These are phyloP conservation scores for Zasmidium citrigriseum DNA, from an alignment of 2,329 filamentous ascomycete genomes.

Conservation along the genomic window DNA sequence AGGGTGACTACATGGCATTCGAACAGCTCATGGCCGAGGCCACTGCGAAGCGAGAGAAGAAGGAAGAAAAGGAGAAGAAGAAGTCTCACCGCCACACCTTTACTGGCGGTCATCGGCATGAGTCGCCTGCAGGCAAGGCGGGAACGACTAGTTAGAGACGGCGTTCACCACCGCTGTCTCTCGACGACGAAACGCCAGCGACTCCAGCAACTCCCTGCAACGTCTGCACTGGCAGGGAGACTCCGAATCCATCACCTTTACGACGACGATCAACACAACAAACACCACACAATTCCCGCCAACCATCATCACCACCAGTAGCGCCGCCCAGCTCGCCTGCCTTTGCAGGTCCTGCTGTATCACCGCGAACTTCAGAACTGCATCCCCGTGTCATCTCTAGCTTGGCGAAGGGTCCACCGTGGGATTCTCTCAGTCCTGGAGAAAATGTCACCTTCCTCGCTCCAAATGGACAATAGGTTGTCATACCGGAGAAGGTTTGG, in stretches of 20 bases:
- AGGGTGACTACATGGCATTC: conserved; percentile 98
- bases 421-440: not conserved
- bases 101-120: conserved; percentile 14
- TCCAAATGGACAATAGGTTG: not conserved
- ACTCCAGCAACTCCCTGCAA: not conserved
- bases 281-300: no score
- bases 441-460: not conserved
- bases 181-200: not conserved
- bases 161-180: not conserved
- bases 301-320: not conserved
- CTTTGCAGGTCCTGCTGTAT: not conserved
- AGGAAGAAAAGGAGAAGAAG: conserved; percentile 72
- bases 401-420: not conserved
- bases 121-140: conserved; percentile 1
- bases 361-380: not conserved
- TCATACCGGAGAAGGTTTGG: no score
- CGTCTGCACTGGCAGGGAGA: no score
- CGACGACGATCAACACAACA: no score
- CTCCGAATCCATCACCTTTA: no score
- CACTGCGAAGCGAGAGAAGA: conserved; percentile 86
- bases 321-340: not conserved
- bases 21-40: conserved; percentile 97
- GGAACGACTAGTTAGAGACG: not conserved
- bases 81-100: conserved; percentile 21
- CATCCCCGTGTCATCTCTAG: not conserved